Evolutionary conservation across 306 rosid species (phyloP), one percentile per base, ranked within the genome.

Genomic region (Vigna hirtella): DNA sequence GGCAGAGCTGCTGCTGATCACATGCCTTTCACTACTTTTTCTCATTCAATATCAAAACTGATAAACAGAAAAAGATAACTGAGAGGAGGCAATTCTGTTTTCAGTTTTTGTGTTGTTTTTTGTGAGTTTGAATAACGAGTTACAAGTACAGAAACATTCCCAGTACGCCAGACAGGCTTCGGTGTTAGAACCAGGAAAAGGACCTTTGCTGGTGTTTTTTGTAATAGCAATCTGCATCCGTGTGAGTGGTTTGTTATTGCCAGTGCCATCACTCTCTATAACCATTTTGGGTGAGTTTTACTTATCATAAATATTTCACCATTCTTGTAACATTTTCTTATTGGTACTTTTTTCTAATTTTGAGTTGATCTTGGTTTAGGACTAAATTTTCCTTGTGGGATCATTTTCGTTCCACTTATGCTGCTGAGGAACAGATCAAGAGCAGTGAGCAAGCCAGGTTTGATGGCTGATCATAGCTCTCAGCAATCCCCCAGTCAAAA

Each of bases 401-500:
- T 66, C 51, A 15, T 30, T 62, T 62, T 32, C 42, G 3, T 59
- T 28, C 16, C 42, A 66, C 70, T 43, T 66, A 92, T 79, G 83
- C 72, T 95, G 91, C 84, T 91, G 84, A 89, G 96, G 85, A 87
- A 86, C 55, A 85, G 95, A 87, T 89, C 93, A 49, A 91, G 96
- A 83, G 93, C 95, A 72, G 97, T 88, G 91, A 88, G 78, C 64
- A 92, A 92, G 85, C 93, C 95, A 86, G 56, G 86, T 75, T 72
- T 91, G 62, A 92, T 92, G 97, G 95, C 95, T 68, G 97, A 94
- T 87, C 97, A 86, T 66, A 75, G 64, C 66, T 73, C 91, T 40
- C 93, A 90, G 66, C 78, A 87, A 32, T 77, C 94, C 16, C 82
- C 85, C 6, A 77, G 74, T 47, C 86, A 84, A 40, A 88, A 57